Conservation (phyloP, 768 basidiomycete genomes). For the Kondoa malvinella region DNA sequence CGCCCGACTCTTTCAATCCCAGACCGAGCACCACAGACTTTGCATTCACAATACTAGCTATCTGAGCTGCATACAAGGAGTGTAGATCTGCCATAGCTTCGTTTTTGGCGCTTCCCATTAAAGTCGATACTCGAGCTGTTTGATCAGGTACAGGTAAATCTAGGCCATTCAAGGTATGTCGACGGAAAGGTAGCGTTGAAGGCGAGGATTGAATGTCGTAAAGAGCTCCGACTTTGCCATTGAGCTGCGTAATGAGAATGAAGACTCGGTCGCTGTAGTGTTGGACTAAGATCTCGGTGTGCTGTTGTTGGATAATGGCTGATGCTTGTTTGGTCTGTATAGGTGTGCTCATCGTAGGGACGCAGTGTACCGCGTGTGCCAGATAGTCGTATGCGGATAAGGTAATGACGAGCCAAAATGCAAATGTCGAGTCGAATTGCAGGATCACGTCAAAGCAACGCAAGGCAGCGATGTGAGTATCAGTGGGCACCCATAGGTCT, state of each 20-base stretch:
- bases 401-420: no score
- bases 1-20: not conserved
- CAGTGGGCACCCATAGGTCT: no score
- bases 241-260: conserved; percentile 75
- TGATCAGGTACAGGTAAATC: conserved; percentile 38
- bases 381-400: no score
- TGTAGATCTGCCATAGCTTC: conserved; percentile 54
- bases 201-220: conserved; percentile 36
- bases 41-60: conserved; percentile 50
- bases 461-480: no score
- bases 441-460: no score
- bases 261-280: conserved; percentile 61
- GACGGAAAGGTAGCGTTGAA: conserved; percentile 7
- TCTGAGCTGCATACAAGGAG: conserved; percentile 66
- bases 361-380: no score
- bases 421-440: no score
- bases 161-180: conserved; percentile 36
- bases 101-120: conserved; percentile 58
- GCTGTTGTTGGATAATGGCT: conserved; percentile 41
- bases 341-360: no score
- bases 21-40: not conserved
- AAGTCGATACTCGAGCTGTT: conserved; percentile 48
- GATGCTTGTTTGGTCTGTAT: conserved; percentile 42
- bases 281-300: conserved; percentile 63
- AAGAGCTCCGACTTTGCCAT: conserved; percentile 64